A percentile compares a stretch with the other conserved stretches of the same genome.
Evolutionary conservation across 1,284 basidiomycete species (phyloP).

Genomic region (Ceratobasidium sp.): DNA sequence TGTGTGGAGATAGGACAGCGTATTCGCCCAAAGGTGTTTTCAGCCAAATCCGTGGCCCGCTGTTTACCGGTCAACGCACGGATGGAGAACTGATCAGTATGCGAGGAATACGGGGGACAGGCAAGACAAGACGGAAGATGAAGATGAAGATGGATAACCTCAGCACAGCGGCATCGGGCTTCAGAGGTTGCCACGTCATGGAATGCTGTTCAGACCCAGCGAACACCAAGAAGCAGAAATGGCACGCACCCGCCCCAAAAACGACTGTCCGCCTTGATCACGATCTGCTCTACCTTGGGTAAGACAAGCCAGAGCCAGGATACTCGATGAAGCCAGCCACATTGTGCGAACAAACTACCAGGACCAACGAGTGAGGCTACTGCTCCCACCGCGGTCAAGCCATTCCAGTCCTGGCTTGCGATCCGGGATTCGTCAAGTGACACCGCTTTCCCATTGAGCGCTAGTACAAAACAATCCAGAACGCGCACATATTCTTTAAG

Average conservation of each 20-base stretch:
- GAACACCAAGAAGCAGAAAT: too few relatives aligned
- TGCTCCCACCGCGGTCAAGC: not conserved
- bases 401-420: not conserved
- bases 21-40: not conserved
- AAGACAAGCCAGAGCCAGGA: constrained; percentile 10
- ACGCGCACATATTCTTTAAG: not conserved
- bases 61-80: not conserved
- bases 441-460: not conserved
- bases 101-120: too few relatives aligned
- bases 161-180: not conserved
- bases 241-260: constrained; percentile 24
- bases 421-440: not conserved
- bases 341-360: constrained; percentile 16
- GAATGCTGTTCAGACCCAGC: not conserved
- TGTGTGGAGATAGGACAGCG: constrained; percentile 4
- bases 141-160: too few relatives aligned
- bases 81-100: too few relatives aligned
- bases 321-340: constrained; percentile 8
- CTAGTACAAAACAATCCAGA: not conserved
- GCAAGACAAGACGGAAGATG: too few relatives aligned
- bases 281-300: not conserved
- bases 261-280: not conserved
- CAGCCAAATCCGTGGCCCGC: constrained; percentile 6
- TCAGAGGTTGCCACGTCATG: not conserved
- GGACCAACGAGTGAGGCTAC: constrained; percentile 1